Conservation (phyloP, 2,329 filamentous ascomycete species). For the Fusarium chlamydosporum region DNA sequence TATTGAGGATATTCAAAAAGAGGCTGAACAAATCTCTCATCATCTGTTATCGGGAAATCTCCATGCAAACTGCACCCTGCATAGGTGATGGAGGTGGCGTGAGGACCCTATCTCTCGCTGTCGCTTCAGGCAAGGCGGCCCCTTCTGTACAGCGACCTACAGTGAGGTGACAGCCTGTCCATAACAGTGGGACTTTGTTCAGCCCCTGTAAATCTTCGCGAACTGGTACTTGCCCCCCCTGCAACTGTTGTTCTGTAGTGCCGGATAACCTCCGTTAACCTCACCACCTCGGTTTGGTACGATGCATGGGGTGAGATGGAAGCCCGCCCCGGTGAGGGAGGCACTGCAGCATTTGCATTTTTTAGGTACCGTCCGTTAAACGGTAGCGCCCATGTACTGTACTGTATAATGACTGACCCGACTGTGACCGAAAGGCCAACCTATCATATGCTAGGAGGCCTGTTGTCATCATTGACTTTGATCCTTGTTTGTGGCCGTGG, state of each 20-base stretch:
- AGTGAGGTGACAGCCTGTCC: constrained; percentile 4
- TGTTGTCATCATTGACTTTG: constrained; percentile 4
- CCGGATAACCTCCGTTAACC: constrained; percentile 37
- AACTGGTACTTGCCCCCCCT: neutral
- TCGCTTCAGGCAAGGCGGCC: constrained; percentile 12
- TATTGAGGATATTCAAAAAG: neutral
- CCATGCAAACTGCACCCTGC: neutral
- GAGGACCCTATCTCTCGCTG: neutral
- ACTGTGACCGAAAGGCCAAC: neutral
- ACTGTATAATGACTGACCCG: too few species aligned
- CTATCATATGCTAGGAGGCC: constrained; percentile 10
- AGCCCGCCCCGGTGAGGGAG: too few species aligned
- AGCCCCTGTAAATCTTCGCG: constrained; percentile 28
- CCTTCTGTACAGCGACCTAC: neutral
- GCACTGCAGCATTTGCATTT: constrained; percentile 3
- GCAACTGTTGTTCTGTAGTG: constrained; percentile 8
- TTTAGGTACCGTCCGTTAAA: constrained; percentile 34
- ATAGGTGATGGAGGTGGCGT: constrained; percentile 8
- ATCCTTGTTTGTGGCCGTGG: neutral
- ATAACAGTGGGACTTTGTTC: neutral
- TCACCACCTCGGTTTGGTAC: neutral
- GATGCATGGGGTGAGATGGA: neutral
- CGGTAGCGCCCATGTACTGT: constrained; percentile 22
- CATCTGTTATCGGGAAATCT: neutral
- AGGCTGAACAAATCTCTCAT: constrained; percentile 1